Evolutionary conservation across 2,329 filamentous ascomycete species (phyloP).

Genomic region (Calcarisporium arbuscula): DNA sequence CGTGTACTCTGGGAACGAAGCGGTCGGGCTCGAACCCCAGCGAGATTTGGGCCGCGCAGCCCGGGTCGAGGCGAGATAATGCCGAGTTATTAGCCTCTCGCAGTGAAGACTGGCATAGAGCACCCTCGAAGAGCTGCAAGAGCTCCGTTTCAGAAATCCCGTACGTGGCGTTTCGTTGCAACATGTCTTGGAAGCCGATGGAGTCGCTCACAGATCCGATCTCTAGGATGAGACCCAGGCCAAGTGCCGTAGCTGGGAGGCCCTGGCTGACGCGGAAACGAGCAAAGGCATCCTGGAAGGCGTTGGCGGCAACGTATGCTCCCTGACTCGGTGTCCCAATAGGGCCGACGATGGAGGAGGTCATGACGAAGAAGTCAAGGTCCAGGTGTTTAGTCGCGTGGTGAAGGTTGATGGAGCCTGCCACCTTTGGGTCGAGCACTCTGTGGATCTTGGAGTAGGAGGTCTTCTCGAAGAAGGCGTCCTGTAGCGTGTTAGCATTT

Average conservation of each 20-base stretch:
- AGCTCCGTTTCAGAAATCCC: slow-evolving; percentile 24
- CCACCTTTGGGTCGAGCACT: background rate
- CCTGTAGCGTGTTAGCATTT: too few species aligned
- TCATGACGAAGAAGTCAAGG: slow-evolving; percentile 26
- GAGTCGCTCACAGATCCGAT: slow-evolving; percentile 30
- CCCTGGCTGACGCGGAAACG: slow-evolving; percentile 19
- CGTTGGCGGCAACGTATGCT: slow-evolving; percentile 25
- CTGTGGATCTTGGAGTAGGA: too few species aligned
- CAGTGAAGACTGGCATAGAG: background rate
- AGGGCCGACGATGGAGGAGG: slow-evolving; percentile 19
- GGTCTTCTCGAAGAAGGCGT: too few species aligned
- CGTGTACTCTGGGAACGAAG: slow-evolving; percentile 10
- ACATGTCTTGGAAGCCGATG: slow-evolving; percentile 23
- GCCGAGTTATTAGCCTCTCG: background rate
- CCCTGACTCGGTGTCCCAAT: slow-evolving; percentile 22
- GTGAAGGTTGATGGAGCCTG: background rate
- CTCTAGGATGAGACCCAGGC: slow-evolving; percentile 26
- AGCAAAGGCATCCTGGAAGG: slow-evolving; percentile 27
- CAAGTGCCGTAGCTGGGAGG: slow-evolving; percentile 20
- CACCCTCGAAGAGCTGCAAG: slow-evolving; percentile 19
- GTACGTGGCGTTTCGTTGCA: slow-evolving; percentile 28
- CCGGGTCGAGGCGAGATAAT: too few species aligned
- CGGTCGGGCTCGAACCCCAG: slow-evolving; percentile 18
- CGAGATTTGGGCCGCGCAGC: slow-evolving; percentile 17
- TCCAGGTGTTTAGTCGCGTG: background rate